A percentile compares a stretch with the other conserved stretches of the same genome.
Conservation (phyloP, 164 flowering plant genomes). For the Tetrastigma voinierianum region DNA sequence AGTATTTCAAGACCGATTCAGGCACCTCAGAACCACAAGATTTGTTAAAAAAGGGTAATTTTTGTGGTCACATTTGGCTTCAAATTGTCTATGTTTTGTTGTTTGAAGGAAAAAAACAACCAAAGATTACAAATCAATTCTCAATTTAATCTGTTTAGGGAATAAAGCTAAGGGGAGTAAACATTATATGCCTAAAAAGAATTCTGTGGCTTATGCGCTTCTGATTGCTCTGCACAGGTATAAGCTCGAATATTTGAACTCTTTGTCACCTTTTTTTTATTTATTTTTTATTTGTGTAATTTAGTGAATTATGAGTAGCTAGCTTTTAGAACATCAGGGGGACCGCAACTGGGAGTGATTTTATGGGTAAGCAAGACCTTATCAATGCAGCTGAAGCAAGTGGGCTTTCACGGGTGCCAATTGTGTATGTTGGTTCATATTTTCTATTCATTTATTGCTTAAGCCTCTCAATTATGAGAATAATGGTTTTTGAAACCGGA, state of each 20-base stretch:
- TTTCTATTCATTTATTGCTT: neutral
- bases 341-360: conserved; percentile 51
- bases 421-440: conserved; percentile 46
- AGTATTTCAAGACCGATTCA: conserved; percentile 47
- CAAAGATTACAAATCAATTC: too few species aligned
- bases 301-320: neutral
- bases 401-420: conserved; percentile 81
- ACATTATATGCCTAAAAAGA: conserved; percentile 82
- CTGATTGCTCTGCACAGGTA: conserved; percentile 85
- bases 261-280: neutral
- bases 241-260: neutral
- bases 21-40: conserved; percentile 45
- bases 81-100: too few species aligned
- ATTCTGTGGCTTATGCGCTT: conserved; percentile 87
- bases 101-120: too few species aligned
- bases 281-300: neutral
- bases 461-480: neutral
- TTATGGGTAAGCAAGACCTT: conserved; percentile 87
- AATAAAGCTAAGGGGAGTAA: conserved; percentile 47
- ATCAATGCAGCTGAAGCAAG: conserved; percentile 95
- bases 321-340: conserved; percentile 36
- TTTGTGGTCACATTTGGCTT: too few species aligned
- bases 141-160: conserved; percentile 32
- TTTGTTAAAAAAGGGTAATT: conserved; percentile 35
- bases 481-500: conserved; percentile 4